Evolutionary conservation across 2,329 filamentous ascomycete genomes (phyloP).

Genomic region (Xylariaceae sp.): DNA sequence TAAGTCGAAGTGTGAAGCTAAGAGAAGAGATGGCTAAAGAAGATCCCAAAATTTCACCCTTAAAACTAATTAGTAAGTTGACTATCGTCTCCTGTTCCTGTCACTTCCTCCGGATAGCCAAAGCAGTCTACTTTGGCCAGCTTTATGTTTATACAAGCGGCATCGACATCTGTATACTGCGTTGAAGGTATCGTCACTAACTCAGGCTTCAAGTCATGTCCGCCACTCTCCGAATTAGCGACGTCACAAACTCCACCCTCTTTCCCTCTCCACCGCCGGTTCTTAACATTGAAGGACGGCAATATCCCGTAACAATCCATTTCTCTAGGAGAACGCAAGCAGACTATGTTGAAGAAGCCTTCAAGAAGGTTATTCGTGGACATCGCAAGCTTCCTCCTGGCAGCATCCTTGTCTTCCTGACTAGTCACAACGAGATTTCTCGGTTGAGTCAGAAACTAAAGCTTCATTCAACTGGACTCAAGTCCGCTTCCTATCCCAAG

Average conservation of each 20-base stretch:
- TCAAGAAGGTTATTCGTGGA: constrained; percentile 77
- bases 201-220: constrained; percentile 64
- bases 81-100: background rate
- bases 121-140: too few relatives aligned
- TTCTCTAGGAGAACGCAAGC: constrained; percentile 77
- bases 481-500: constrained; percentile 54
- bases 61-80: constrained; percentile 69
- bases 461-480: constrained; percentile 56
- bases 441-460: constrained; percentile 76
- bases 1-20: constrained; percentile 85
- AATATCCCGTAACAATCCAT: constrained; percentile 84
- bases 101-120: too few relatives aligned
- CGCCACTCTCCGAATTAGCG: constrained; percentile 83
- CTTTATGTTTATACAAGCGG: too few relatives aligned
- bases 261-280: constrained; percentile 77
- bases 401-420: constrained; percentile 89
- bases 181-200: constrained; percentile 2
- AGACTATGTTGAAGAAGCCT: constrained; percentile 89
- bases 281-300: constrained; percentile 83
- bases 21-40: constrained; percentile 69
- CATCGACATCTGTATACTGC: background rate
- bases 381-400: constrained; percentile 87
- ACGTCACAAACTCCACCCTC: constrained; percentile 78
- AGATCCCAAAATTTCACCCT: constrained; percentile 63
- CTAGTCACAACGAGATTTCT: constrained; percentile 86